Base-by-base conservation (phyloP, 1,284 basidiomycete genomes). In the Moesziomyces antarcticus region DNA sequence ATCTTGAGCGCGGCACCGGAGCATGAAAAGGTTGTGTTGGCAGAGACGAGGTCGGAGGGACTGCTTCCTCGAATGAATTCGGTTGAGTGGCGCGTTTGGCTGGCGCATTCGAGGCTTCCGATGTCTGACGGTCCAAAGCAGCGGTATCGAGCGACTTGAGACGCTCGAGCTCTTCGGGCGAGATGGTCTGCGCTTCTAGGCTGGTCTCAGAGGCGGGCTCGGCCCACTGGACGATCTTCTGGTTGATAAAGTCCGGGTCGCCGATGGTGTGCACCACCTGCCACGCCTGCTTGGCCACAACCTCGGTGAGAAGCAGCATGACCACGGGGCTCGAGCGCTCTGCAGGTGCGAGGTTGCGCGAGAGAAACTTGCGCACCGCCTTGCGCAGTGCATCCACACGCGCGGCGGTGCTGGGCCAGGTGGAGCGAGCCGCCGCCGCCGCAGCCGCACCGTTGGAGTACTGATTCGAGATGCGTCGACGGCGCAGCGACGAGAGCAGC, bases 231-330 rank as follows among this genome's bases (percentile, higher is more conserved):
- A 81, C 72, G 24, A 81, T 78, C 54, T 77, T 68, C 16, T 63
- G 67, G 41, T 81, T 80, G 56, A 80, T 73, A 33, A 78, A 81
- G 52, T 81, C 79, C 6, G 78, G 78, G 30, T 80, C 72, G 20
- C 78, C 74, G 25, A 78, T 62, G 47, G 66, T 72, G 33, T 70
- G 65, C n/a, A 76, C 57, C n/a, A 75, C 59, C 37, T 80, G 69
- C 79, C 79, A 81, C 13, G 71, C 54, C 25, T 80, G 77, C 57
- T 78, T 80, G 33, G 68, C 66, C 5, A 79, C 41, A 44, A 81
- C 64, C 47, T 81, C 79, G 30, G 75, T 73, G 33, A 81, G 50
- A 20, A 81, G 64, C 5, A 58, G 57, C 50, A 70, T 60, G 24
- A 81, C 56, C 7, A 81, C 57, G 13, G 70, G 69, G 22, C 71